Evolutionary conservation across 2,329 filamentous ascomycete genomes (phyloP), one percentile per base, ranked within the genome.

Genomic region (Ampelomyces quisqualis): DNA sequence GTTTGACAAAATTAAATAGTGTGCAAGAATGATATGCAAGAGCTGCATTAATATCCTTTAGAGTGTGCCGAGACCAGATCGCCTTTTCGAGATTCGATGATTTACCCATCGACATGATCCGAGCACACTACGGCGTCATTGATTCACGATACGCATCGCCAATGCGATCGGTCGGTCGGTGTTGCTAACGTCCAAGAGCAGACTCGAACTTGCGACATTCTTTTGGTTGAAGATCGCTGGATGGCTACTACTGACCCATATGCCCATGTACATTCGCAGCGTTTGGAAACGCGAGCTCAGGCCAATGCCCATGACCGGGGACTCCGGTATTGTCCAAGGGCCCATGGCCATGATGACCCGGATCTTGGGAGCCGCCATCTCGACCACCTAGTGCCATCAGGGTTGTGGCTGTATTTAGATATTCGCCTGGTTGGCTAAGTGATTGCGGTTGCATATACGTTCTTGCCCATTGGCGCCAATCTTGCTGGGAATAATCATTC

Each of bases 361-460:
- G 35, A 23, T 34, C 55, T 30, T 60, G 55, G 24, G 50, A 42
- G 4, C 35, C 47, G 3, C 52, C 44, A 22, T 64, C 63, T 23
- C 64, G 57, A n/a, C 62, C 58, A 4, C 61, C 58, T 7, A 70
- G 53, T 2, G 65, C 60, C 57, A 71, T 68, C 20, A 70, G 59
- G 1, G 67, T 68, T 17, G 57, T 69, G 19, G 68, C 68, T 17
- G 62, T 65, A 42, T 66, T 66, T n/a, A 70, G 51, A 35, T 65
- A 67, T 18, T 68, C 64, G 21, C 59, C 55, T 10, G 57, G 48
- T 21, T 59, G 54, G 34, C 51, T 34, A 30, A 41, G 24, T 21
- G 51, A 31, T 26, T 53, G 55, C 20, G 55, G 55, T 39, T 64
- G 53, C 47, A 58, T 65, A 27, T 63, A 62, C 7, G 58, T 59